Evolutionary conservation across 2,329 filamentous ascomycete species (phyloP).

Genomic region (Zymoseptoria brevis): DNA sequence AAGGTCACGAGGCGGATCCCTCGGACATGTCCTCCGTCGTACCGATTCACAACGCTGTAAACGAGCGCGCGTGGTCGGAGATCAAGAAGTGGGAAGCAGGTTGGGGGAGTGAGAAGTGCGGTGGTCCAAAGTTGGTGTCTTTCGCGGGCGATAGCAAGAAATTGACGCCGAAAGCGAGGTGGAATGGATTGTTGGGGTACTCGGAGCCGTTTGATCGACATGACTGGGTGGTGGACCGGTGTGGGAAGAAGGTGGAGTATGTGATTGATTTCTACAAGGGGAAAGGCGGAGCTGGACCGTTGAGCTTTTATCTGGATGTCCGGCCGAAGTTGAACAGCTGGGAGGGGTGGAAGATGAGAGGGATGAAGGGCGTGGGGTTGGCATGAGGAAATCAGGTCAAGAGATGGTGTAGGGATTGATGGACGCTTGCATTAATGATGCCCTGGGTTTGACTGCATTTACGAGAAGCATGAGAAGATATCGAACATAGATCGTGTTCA

Average conservation of each 20-base stretch:
- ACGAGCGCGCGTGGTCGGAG: slow-evolving; percentile 90
- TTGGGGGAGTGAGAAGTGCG: slow-evolving; percentile 54
- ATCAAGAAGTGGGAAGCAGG: slow-evolving; percentile 83
- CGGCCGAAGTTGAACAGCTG: slow-evolving; percentile 57
- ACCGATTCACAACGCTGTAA: slow-evolving; percentile 96
- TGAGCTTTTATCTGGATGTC: slow-evolving; percentile 60
- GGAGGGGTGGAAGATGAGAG: slow-evolving; percentile 54
- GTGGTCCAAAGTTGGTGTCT: slow-evolving; percentile 71
- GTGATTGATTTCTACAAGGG: slow-evolving; percentile 98
- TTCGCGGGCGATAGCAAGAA: slow-evolving; percentile 62
- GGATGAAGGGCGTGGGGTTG: slow-evolving; percentile 25
- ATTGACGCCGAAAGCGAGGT: slow-evolving; percentile 72
- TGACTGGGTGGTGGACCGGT: slow-evolving; percentile 94
- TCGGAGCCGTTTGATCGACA: slow-evolving; percentile 88
- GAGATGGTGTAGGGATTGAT: too few species aligned
- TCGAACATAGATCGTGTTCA: too few species aligned
- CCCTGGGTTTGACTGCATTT: too few species aligned
- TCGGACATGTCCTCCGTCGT: slow-evolving; percentile 86
- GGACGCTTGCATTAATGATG: too few species aligned
- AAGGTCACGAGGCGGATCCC: slow-evolving; percentile 63
- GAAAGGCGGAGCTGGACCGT: slow-evolving; percentile 37
- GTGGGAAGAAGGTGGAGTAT: slow-evolving; percentile 79
- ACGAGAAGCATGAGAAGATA: too few species aligned
- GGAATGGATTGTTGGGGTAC: slow-evolving; percentile 79
- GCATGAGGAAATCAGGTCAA: neutral